Base-by-base conservation (phyloP, 164 flowering plant species). In the Warburgia ugandensis region DNA sequence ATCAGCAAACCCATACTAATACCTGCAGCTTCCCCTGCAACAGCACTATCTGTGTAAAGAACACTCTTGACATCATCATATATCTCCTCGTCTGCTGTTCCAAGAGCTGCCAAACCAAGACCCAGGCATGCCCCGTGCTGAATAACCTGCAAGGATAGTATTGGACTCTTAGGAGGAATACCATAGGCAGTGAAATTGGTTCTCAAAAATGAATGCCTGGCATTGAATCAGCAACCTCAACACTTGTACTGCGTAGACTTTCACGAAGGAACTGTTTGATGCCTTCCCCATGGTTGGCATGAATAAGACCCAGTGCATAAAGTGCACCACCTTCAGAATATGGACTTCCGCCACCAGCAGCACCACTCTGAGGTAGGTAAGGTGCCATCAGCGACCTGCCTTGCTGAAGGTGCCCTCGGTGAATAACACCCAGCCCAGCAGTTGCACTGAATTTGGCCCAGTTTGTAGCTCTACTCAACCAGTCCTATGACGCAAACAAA, bases 401-500 rank as follows among this genome's bases (percentile, higher is more conserved):
- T 67, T 88, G 96, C 67, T 83, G 88, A 57, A 88, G 69, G 58
- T 88, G 96, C 21, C 96, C 96, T 47, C 83, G 69, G 66, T 88
- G 96, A 56, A 88, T 84, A 27, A 88, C 94, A 59, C 96, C 96
- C 10, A 88, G 70, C 9, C 96, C 96, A 11, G 96, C 96, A 20
- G 96, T 88, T 1, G 96, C 96, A 69, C 96, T 85, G 54, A 88
- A 88, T 41, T 88, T 88, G 26, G 96, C 96, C 96, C 96, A 88
- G 64, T 88, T 84, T 32, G 96, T 79, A 29, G 96, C 96, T 56
- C 94, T 74, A 66, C 96, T 85, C 42, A 88, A 73, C 96, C 96
- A 79, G 61, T 84, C 95, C 95, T 86, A 69, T 27, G 52, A 48
- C 5, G n/a, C 46, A 53, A 10, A 52, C 3, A 60, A 33, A 12